Evolutionary conservation across 306 rosid genomes (phyloP).

Genomic region (Corylus americana): DNA sequence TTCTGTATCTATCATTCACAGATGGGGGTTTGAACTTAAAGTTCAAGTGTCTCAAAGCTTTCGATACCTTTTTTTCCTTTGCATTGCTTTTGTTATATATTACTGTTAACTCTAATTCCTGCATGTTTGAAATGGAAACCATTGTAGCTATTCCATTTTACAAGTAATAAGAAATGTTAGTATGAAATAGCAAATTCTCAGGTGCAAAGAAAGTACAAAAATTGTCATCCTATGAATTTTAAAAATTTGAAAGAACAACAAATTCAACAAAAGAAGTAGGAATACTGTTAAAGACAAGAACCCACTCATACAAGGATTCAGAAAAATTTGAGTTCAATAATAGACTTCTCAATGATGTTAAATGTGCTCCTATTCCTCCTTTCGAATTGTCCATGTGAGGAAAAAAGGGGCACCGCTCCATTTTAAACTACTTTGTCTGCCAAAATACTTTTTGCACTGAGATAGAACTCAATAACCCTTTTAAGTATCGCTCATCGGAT

Average conservation of each 20-base stretch:
- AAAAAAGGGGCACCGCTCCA: neutral
- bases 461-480: neutral
- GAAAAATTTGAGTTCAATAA: neutral
- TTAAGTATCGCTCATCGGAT: neutral
- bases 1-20: constrained; percentile 8
- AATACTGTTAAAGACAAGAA: neutral
- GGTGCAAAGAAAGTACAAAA: neutral
- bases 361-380: neutral
- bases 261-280: neutral
- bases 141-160: neutral
- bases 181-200: neutral
- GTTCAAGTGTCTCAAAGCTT: neutral
- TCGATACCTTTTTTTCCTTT: neutral
- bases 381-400: neutral
- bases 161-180: neutral
- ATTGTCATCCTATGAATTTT: neutral
- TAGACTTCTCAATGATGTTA: neutral
- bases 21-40: constrained; percentile 7
- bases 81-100: neutral
- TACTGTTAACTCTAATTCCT: neutral
- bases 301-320: neutral
- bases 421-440: neutral
- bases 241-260: neutral
- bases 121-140: neutral
- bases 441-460: neutral